Evolutionary conservation across 208 protist species (phyloP).

Genomic region (Leishmania tropica): DNA sequence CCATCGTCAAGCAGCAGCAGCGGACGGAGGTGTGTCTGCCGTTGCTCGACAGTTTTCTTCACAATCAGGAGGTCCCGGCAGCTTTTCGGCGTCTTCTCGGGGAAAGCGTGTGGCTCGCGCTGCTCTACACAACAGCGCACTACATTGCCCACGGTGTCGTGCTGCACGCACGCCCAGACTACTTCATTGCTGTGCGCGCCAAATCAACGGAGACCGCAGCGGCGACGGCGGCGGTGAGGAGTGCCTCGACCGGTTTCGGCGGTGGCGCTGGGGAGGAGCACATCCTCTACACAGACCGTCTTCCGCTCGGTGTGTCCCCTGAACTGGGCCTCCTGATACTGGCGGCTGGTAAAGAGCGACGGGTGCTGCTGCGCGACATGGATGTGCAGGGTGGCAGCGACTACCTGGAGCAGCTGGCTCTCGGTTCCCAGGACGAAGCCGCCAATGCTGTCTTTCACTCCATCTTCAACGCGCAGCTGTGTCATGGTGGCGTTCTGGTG

Average conservation of each 20-base stretch:
- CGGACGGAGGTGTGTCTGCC: constrained; percentile 28
- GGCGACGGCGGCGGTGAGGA: background rate
- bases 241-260: constrained; percentile 4
- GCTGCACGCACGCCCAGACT: constrained; percentile 73
- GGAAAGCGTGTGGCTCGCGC: constrained; percentile 70
- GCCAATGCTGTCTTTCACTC: constrained; percentile 75
- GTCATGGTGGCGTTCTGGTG: constrained; percentile 51
- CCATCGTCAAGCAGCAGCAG: constrained; percentile 35
- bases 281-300: constrained; percentile 60
- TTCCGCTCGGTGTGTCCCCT: constrained; percentile 62
- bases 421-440: constrained; percentile 77
- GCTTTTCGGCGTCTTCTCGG: constrained; percentile 62
- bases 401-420: constrained; percentile 74
- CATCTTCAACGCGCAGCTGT: constrained; percentile 74
- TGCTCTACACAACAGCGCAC: constrained; percentile 85
- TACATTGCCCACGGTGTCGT: constrained; percentile 88
- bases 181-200: constrained; percentile 60
- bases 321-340: constrained; percentile 71
- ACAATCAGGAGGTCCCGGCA: constrained; percentile 56
- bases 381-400: constrained; percentile 41
- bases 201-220: background rate
- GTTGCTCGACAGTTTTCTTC: constrained; percentile 50
- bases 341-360: constrained; percentile 69
- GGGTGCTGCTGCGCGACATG: constrained; percentile 50
- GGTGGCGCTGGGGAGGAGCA: constrained; percentile 40